Evolutionary conservation across 2,329 filamentous ascomycete species (phyloP), one percentile per base, ranked within the genome.

Genomic region (Xylaria sp.): DNA sequence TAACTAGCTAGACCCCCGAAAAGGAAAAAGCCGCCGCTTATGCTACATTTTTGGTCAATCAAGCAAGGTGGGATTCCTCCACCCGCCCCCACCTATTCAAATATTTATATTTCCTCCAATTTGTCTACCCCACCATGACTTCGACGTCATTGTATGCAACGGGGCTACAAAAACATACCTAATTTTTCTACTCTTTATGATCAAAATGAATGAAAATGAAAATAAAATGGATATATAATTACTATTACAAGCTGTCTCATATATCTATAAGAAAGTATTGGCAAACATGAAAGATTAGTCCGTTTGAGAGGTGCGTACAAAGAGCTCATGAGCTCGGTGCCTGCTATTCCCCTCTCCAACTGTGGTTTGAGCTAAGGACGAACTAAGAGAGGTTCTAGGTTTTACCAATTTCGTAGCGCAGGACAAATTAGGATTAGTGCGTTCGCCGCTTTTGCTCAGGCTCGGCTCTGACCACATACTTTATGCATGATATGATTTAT

Each of bases 51-150:
- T 51, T 9, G 27, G n/a, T 51, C 49, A 31, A 51, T 33, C 27
- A 31, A 51, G 49, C 5, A 51, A 33, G 49, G 49, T 33, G 49
- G 49, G 49, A 29, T 51, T 17, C 27, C 11, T n/a, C 13, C 15
- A 7, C 27, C 47, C 47, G 47, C 47, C 49, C 49, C 49, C 27
- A 33, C 29, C 49, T 51, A 51, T 3, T 44, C 2, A 44, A 20
- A 5, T 38, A 38, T 7, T 9, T 20, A 11, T 20, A 11, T 1
- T 15, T n/a, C 47, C 47, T 33, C 49, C 49, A 51, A 51, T n/a
- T 33, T 51, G 17, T 33, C 27, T 51, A 51, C 49, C 49, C 49
- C 49, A 17, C 47, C 47, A 50, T 50, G 15, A n/a, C 47, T 31
- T 33, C 25, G 20, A 51, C 49, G 45, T 50, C 45, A 50, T 50